Base-by-base conservation (phyloP, 352 stramenopile genomes). In the Globisporangium parvum region DNA sequence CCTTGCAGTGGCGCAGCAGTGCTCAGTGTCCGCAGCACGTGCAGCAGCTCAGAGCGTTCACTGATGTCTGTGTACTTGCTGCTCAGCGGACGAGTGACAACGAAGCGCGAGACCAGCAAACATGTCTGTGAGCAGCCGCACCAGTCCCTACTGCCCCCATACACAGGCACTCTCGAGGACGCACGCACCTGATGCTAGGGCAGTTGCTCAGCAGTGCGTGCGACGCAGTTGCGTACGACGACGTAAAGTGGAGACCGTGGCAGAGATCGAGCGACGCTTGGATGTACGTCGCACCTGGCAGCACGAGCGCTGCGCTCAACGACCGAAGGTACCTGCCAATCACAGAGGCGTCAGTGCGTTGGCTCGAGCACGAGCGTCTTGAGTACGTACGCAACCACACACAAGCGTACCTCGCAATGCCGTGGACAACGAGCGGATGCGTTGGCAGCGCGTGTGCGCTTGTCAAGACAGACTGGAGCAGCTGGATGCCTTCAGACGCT, bases 61-160 rank as follows among this genome's bases (percentile, higher is more conserved):
- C 70, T 61, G 53, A 78, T 49, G 5, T 71, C 71, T 18, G 80
- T 84, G 55, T 88, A 83, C 54, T 93, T 85, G 33, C 76, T 87
- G 53, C 6, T 8, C 39, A 44, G 31, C 12, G 31, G 31, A 37
- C 31, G 10, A 37, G 12, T 10, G 59, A 44, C 26, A 37, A 12
- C 24, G 3, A 42, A 18, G 10, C 20, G 9, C 17, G 20, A 57
- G 18, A 31, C 9, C 50, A 42, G 31, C 6, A 50, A n/a, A n/a
- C 0, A 40, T 6, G 4, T 21, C 26, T 37, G 12, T 23, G 47
- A 40, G n/a, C 4, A 10, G n/a, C n/a, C 6, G 44, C 2, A 18
- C 12, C 41, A 24, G 17, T 46, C 17, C 4, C 4, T 46, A 5
- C 41, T 21, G 23, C 9, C 18, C 41, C 3, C 20, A 10, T 35